These are phyloP conservation scores for Emergomyces africanus DNA, from an alignment of 2,329 filamentous ascomycete genomes.

Conservation along the genomic window DNA sequence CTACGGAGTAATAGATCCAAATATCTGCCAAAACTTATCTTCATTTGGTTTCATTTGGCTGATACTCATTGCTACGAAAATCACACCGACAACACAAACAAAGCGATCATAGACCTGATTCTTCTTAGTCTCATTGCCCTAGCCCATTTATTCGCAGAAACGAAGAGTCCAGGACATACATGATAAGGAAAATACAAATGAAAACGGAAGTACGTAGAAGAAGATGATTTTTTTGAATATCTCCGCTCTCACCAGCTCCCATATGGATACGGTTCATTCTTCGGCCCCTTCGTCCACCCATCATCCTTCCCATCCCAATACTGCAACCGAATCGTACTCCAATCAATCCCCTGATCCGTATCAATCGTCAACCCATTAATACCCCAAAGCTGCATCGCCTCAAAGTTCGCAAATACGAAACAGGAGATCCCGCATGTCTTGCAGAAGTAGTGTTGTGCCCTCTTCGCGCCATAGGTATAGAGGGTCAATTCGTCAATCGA, in stretches of 20 bases:
- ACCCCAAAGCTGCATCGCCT: neutral
- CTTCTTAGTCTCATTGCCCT: too few species aligned
- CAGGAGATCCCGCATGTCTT: conserved; percentile 8
- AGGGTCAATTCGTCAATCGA: conserved; percentile 4
- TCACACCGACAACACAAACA: too few species aligned
- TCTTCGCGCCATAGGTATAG: conserved; percentile 5
- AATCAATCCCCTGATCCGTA: conserved; percentile 4
- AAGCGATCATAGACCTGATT: too few species aligned
- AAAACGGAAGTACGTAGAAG: neutral
- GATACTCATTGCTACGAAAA: too few species aligned
- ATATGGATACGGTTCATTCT: conserved; percentile 4
- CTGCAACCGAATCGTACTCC: conserved; percentile 7
- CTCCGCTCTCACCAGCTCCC: conserved; percentile 7
- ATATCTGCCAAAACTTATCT: neutral
- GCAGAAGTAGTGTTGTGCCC: conserved; percentile 8
- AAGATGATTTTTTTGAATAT: too few species aligned
- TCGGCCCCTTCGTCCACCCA: conserved; percentile 4
- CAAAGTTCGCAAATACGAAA: neutral
- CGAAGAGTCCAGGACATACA: too few species aligned
- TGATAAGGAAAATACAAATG: neutral
- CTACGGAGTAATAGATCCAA: neutral
- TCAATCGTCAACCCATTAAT: conserved; percentile 9
- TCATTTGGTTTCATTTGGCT: too few species aligned
- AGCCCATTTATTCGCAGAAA: too few species aligned
- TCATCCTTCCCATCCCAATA: conserved; percentile 8